phyloP scores from a whole-genome alignment of 1,284 basidiomycete genomes.

The Trametes versicolor region DNA sequence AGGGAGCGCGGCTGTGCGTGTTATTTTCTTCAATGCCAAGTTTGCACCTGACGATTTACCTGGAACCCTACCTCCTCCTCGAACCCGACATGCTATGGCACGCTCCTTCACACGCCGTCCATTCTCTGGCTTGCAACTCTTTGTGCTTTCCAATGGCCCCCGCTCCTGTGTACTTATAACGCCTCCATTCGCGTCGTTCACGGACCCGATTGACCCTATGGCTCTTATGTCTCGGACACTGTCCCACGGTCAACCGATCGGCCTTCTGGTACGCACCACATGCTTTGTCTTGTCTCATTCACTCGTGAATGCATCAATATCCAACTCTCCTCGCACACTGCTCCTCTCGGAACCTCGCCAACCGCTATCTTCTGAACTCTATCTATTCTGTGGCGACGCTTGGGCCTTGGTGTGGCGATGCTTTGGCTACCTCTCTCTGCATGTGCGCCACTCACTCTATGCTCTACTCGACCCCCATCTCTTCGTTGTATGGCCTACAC shows the following conservation, averaged over 20 bases:
- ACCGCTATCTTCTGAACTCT: neutral
- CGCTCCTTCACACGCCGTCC: neutral
- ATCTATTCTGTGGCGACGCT: neutral
- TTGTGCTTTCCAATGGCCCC: neutral
- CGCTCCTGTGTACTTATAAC: too few species aligned
- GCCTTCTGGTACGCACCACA: neutral
- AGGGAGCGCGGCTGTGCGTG: conserved; percentile 77
- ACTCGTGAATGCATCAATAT: neutral
- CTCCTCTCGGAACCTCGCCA: neutral
- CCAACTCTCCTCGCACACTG: neutral
- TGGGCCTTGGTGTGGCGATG: conserved; percentile 10
- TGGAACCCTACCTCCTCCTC: conserved; percentile 4
- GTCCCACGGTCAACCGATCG: conserved; percentile 11
- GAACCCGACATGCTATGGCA: neutral
- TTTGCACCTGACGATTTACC: conserved; percentile 18
- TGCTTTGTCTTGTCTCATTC: neutral
- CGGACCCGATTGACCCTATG: conserved; percentile 2
- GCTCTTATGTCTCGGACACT: neutral
- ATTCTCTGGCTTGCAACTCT: neutral
- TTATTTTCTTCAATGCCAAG: conserved; percentile 27
- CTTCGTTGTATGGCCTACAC: neutral
- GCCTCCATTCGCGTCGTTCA: neutral
- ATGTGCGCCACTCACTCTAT: neutral
- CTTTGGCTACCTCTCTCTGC: neutral
- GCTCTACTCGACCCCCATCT: neutral